These are phyloP conservation scores for Yueomyces sp. DNA, from an alignment of 805 yeast genomes.

Conservation along the genomic window DNA sequence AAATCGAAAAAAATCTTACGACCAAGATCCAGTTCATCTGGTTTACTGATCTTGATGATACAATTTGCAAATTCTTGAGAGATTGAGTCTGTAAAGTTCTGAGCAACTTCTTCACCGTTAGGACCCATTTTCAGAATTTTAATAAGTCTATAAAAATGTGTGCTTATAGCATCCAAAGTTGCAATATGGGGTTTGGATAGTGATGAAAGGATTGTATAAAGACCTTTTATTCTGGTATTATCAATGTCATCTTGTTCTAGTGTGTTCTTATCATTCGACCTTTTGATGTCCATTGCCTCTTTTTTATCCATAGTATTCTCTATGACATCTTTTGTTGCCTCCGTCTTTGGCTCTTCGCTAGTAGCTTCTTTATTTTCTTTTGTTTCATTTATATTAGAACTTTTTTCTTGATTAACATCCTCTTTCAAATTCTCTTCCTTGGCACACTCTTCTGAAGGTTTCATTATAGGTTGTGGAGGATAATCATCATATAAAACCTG, in stretches of 20 bases:
- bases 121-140: constrained; percentile 36
- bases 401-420: background rate
- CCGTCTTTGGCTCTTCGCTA: background rate
- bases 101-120: constrained; percentile 21
- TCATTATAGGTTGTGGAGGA: constrained; percentile 13
- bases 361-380: background rate
- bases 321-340: background rate
- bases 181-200: constrained; percentile 63
- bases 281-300: constrained; percentile 12
- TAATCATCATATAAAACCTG: constrained; percentile 50
- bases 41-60: constrained; percentile 32
- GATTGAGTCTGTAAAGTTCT: constrained; percentile 31
- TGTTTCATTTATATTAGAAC: background rate
- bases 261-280: background rate
- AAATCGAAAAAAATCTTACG: constrained; percentile 48
- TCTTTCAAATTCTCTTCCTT: constrained; percentile 3
- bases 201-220: constrained; percentile 52
- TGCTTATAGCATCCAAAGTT: constrained; percentile 64
- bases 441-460: constrained; percentile 1
- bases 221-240: constrained; percentile 38
- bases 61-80: constrained; percentile 56
- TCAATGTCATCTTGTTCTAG: constrained; percentile 8
- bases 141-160: constrained; percentile 58
- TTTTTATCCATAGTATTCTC: background rate
- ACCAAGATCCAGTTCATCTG: constrained; percentile 47